A percentile compares a stretch with the other conserved stretches of the same genome.
Conservation (phyloP, 1,139 yeast genomes). For the Yamadazyma dushanensis region DNA sequence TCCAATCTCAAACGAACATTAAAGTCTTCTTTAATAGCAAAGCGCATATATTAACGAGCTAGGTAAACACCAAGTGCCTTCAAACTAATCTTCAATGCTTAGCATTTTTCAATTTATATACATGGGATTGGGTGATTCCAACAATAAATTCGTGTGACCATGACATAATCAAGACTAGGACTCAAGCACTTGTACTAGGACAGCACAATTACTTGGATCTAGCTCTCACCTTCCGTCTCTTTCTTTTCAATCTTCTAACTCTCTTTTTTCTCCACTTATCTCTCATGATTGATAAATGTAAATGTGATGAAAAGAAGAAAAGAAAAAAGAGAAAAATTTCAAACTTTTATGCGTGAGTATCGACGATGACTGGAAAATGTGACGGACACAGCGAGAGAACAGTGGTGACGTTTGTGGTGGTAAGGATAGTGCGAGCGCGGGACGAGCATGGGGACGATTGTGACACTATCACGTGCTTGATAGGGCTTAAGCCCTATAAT, state of each 20-base stretch:
- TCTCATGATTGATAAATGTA: constrained; percentile 57
- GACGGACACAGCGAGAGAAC: not conserved
- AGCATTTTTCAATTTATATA: not conserved
- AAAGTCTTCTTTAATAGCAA: not conserved
- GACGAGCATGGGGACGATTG: no score
- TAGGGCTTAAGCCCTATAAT: not conserved
- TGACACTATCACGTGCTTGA: not conserved
- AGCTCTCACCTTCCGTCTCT: constrained; percentile 99
- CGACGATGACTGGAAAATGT: constrained; percentile 2
- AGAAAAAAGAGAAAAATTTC: constrained; percentile 12
- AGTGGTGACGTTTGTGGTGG: not conserved
- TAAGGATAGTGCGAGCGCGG: not conserved
- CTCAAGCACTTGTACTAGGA: not conserved
- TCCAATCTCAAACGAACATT: no score
- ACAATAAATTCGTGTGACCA: not conserved
- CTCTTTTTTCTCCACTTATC: constrained; percentile 99
- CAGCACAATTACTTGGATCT: constrained; percentile 88
- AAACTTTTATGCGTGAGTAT: constrained; percentile 5
- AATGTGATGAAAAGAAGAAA: constrained; percentile 10
- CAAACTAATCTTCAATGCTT: not conserved
- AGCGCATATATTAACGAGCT: constrained; percentile 1
- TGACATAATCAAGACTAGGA: not conserved
- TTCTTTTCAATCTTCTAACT: constrained; percentile 99
- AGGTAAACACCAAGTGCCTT: not conserved
- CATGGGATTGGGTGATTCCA: not conserved